Percentiles rank a stretch among this genome's conserved stretches.
phyloP scores from a whole-genome alignment of 129 eudicot genomes.

The Scalesia atractyloides region DNA sequence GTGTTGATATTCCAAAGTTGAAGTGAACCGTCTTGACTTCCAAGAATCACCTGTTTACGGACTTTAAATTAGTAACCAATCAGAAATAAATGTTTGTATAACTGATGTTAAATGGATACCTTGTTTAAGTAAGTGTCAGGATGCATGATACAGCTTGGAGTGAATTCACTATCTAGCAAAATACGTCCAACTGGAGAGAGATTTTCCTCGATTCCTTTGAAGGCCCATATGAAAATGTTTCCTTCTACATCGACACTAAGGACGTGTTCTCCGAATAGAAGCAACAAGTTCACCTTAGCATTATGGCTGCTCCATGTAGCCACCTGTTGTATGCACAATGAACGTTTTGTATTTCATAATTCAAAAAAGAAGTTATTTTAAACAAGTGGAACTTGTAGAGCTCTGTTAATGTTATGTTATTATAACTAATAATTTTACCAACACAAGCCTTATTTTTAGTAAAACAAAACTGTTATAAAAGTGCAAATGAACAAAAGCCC shows the following conservation, averaged over 20 bases:
- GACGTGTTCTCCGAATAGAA: slow-evolving; percentile 85
- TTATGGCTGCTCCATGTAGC: slow-evolving; percentile 83
- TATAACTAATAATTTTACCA: background rate
- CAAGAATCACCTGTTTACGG: slow-evolving; percentile 71
- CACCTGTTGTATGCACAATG: slow-evolving; percentile 43
- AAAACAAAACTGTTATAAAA: no score
- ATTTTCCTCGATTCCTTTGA: slow-evolving; percentile 72
- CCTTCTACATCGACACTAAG: slow-evolving; percentile 83
- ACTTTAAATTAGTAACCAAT: background rate
- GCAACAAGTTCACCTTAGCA: slow-evolving; percentile 74
- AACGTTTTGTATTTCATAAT: background rate
- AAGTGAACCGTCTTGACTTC: slow-evolving; percentile 83
- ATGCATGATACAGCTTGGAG: slow-evolving; percentile 89
- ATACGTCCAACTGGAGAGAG: slow-evolving; percentile 75
- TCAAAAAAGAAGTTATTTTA: background rate
- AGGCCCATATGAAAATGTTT: slow-evolving; percentile 80
- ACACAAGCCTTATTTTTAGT: background rate
- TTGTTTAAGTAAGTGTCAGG: slow-evolving; percentile 97
- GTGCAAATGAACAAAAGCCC: background rate
- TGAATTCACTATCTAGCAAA: slow-evolving; percentile 56
- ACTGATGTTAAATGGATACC: slow-evolving; percentile 42
- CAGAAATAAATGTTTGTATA: background rate
- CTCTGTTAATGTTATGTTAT: background rate
- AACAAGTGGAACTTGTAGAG: background rate
- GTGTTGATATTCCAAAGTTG: slow-evolving; percentile 96